Percentiles rank a stretch among this genome's conserved stretches.
Conservation (phyloP, 345 rosid species). For the Hibiscus syriacus region DNA sequence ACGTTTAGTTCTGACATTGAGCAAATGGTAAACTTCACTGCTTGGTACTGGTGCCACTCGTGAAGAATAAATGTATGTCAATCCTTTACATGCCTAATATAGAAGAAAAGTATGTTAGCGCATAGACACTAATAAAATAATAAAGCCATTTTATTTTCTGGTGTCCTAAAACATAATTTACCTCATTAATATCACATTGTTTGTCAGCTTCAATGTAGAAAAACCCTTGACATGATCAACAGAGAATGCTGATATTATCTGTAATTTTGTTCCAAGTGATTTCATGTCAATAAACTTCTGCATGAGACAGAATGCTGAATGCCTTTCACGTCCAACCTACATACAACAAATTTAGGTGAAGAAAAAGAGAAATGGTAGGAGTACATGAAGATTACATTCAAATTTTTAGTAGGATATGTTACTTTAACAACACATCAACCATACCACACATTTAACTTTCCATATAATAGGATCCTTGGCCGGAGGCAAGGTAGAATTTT, state of each 20-base stretch:
- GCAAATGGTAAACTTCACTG: slow-evolving; percentile 57
- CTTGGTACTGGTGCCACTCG: slow-evolving; percentile 53
- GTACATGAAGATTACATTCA: background rate
- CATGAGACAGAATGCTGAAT: slow-evolving; percentile 81
- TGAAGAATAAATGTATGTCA: slow-evolving; percentile 55
- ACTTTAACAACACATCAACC: background rate
- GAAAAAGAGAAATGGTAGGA: background rate
- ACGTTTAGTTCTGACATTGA: slow-evolving; percentile 42
- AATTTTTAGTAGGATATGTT: background rate
- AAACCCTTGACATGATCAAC: slow-evolving; percentile 77
- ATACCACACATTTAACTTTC: slow-evolving; percentile 93
- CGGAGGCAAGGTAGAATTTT: slow-evolving; percentile 39
- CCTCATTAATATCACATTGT: slow-evolving; percentile 68
- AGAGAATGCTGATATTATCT: slow-evolving; percentile 63
- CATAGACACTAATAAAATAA: slow-evolving; percentile 1
- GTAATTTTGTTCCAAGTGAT: slow-evolving; percentile 48
- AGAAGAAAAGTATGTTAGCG: slow-evolving; percentile 4
- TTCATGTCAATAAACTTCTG: slow-evolving; percentile 81
- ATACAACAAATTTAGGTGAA: slow-evolving; percentile 18
- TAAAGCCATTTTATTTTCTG: background rate
- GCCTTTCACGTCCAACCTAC: slow-evolving; percentile 86
- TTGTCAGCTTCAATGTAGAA: slow-evolving; percentile 74
- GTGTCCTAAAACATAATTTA: slow-evolving; percentile 16
- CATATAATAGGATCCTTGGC: slow-evolving; percentile 60
- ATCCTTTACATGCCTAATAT: slow-evolving; percentile 69